Conservation (phyloP, 306 rosid genomes). For the Adenanthera pavonina region DNA sequence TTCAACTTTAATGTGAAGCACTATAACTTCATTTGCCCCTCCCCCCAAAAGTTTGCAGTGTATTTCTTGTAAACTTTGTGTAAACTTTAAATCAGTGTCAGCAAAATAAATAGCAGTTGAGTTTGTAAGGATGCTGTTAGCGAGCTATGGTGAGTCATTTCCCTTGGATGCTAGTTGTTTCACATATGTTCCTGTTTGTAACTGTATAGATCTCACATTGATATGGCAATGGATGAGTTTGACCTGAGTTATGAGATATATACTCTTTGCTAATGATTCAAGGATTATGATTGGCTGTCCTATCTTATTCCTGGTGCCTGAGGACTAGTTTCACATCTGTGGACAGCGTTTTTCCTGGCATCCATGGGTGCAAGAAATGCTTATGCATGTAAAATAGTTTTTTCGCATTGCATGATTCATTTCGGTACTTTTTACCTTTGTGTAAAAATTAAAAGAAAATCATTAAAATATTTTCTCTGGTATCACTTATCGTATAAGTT, state of each 20-base stretch:
- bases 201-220: neutral
- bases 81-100: conserved; percentile 16
- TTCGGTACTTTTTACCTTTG: neutral
- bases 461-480: neutral
- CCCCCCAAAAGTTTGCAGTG: neutral
- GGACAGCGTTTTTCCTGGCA: neutral
- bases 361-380: conserved; percentile 3
- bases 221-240: conserved; percentile 10
- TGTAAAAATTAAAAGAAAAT: conserved; percentile 2
- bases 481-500: neutral
- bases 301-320: conserved; percentile 24
- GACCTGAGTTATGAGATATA: too few species aligned
- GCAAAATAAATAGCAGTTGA: conserved; percentile 9
- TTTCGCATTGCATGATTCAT: neutral
- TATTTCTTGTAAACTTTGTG: conserved; percentile 27
- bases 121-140: conserved; percentile 18
- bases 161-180: conserved; percentile 26
- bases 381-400: neutral
- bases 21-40: neutral
- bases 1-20: neutral
- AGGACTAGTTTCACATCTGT: neutral
- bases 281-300: conserved; percentile 17
- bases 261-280: neutral
- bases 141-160: conserved; percentile 18
- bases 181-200: neutral